Evolutionary conservation across 805 yeast species (phyloP), one percentile per base, ranked within the genome.

Genomic region (Candida sithepensis): DNA sequence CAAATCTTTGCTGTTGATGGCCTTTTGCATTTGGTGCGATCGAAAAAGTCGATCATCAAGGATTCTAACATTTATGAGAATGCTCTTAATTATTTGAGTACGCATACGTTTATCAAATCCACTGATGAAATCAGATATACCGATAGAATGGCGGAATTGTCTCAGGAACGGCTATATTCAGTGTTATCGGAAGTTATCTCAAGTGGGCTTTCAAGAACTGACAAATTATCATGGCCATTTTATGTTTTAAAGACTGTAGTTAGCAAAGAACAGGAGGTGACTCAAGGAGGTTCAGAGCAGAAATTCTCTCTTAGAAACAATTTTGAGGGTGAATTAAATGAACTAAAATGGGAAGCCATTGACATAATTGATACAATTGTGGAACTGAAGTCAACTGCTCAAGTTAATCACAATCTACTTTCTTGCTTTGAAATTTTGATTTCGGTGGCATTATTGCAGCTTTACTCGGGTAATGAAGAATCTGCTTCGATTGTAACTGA

Each of bases 401-500:
- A 57, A 3, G 42, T 51, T 8, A 64, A 59, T 42, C 36, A 38
- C 21, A 41, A 68, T 52, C 50, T 39, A 62, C 33, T 48, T 77
- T 79, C 54, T 61, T 83, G 51, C 39, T 84, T 92, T 59, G 95
- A 89, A 64, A 68, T 88, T 33, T 69, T 92, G 40, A 78, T 87
- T 47, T 84, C 96, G 0, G 79, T 87, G 77, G 84, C 84, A 3
- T 65, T 90, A 20, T 61, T 92, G 13, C 96, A 89, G 63, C 72
- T 91, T 30, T 90, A 83, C 60, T 70, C 82, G 46, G 95, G 91
- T 21, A 89, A 79, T 54, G 71, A 82, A 5, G 97, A 92, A 50
- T 84, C 96, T 0, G 78, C 86, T 6, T 72, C 80, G 30, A 81
- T 88, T 16, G 70, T 92, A 33, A 82, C 81, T 23, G 98, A 92